Percentiles rank a stretch among this genome's conserved stretches.
phyloP scores from a whole-genome alignment of 139 green algal species.

The Auxenochlorella protothecoides region DNA sequence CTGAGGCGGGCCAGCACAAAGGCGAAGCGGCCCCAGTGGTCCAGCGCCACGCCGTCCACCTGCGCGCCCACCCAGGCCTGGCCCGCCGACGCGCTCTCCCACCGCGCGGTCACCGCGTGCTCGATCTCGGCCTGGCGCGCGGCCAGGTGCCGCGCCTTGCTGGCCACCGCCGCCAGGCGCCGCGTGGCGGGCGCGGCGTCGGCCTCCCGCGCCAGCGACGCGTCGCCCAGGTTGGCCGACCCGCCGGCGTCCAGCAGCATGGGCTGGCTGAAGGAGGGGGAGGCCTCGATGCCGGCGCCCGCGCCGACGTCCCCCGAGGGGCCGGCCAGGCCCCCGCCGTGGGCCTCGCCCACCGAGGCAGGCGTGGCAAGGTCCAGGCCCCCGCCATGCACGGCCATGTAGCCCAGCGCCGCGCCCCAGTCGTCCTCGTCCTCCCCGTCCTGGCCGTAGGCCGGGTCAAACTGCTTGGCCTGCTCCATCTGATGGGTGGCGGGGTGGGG shows the following conservation, averaged over 20 bases:
- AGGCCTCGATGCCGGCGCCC: neutral
- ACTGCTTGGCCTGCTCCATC: slow-evolving; percentile 18
- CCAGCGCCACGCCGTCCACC: slow-evolving; percentile 46
- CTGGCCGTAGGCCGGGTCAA: slow-evolving; percentile 3
- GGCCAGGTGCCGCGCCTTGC: slow-evolving; percentile 18
- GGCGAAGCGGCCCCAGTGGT: slow-evolving; percentile 47
- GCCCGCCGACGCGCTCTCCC: slow-evolving; percentile 1
- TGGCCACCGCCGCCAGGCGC: slow-evolving; percentile 6
- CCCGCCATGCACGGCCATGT: slow-evolving; percentile 11
- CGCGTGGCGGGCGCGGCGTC: slow-evolving; percentile 1
- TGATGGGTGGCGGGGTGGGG: neutral
- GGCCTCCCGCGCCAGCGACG: neutral
- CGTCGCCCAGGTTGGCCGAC: neutral
- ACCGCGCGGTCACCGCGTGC: slow-evolving; percentile 14
- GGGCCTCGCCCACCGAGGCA: neutral
- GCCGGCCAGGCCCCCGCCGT: neutral
- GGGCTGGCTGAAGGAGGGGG: slow-evolving; percentile 1
- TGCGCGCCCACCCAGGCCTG: slow-evolving; percentile 19
- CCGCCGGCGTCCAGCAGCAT: slow-evolving; percentile 17
- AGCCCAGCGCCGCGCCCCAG: slow-evolving; percentile 13
- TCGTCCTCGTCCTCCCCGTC: slow-evolving; percentile 23
- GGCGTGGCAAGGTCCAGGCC: slow-evolving; percentile 7
- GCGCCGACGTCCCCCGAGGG: neutral
- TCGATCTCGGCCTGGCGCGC: slow-evolving; percentile 28
- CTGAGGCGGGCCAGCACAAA: slow-evolving; percentile 41